These are phyloP conservation scores for Oryza australiensis DNA, from an alignment of 176 grass and related monocot genomes.

Conservation along the genomic window DNA sequence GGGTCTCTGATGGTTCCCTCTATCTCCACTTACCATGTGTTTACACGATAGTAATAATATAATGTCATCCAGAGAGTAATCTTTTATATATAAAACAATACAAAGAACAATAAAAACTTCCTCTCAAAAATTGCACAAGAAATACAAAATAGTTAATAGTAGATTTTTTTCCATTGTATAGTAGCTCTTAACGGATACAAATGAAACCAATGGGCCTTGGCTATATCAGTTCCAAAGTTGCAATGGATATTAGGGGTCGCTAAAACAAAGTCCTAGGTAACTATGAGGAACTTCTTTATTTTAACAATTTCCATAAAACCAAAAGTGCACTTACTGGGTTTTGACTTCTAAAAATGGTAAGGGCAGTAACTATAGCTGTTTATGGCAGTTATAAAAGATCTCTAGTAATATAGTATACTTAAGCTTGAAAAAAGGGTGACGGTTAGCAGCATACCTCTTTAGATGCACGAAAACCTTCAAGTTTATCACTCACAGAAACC, in stretches of 20 bases:
- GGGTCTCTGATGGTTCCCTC: background rate
- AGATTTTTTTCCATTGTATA: background rate
- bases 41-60: background rate
- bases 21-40: background rate
- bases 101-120: background rate
- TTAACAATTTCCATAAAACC: background rate
- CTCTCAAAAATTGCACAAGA: background rate
- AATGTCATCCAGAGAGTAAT: constrained; percentile 4
- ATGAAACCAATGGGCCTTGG: background rate
- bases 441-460: constrained; percentile 64
- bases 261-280: background rate
- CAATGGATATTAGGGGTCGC: background rate
- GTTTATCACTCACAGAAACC: constrained; percentile 93
- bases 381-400: background rate
- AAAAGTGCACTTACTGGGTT: background rate
- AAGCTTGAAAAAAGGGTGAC: background rate
- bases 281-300: background rate
- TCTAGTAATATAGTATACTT: background rate
- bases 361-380: background rate
- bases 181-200: background rate
- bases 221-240: constrained; percentile 11
- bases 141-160: background rate
- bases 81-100: background rate
- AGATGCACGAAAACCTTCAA: constrained; percentile 89
- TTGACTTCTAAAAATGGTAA: background rate